phyloP scores from a whole-genome alignment of 164 flowering plant species.

The Malania oleifera region DNA sequence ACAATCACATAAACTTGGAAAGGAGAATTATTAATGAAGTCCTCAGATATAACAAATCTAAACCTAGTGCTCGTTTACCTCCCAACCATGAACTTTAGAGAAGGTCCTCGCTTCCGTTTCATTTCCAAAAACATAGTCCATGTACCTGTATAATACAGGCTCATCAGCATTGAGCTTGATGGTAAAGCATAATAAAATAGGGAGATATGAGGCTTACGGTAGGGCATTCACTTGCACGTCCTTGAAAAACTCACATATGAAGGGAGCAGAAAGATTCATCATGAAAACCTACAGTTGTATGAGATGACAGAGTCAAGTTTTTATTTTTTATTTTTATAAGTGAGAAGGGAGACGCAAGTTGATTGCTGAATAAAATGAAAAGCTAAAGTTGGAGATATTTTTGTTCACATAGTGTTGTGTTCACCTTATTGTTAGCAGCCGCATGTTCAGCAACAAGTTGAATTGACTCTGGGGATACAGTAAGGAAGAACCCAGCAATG shows the following conservation, averaged over 20 bases:
- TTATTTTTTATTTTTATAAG: too few species aligned
- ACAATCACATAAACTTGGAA: background rate
- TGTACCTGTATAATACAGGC: constrained; percentile 38
- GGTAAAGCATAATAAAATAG: too few species aligned
- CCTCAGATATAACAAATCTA: background rate
- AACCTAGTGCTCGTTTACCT: constrained; percentile 46
- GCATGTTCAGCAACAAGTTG: constrained; percentile 74
- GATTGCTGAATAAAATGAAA: too few species aligned
- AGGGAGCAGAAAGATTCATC: constrained; percentile 97
- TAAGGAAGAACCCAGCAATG: constrained; percentile 94
- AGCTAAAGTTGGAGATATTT: too few species aligned
- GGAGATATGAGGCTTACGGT: constrained; percentile 52
- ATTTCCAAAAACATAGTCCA: constrained; percentile 89
- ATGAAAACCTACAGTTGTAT: constrained; percentile 48
- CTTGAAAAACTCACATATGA: constrained; percentile 89
- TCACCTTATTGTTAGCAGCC: constrained; percentile 65
- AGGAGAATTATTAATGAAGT: background rate
- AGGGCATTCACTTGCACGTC: constrained; percentile 76
- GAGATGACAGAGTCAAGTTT: background rate
- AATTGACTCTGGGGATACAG: constrained; percentile 91
- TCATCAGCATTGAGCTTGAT: background rate
- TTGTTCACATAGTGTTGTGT: too few species aligned
- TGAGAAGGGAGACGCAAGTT: too few species aligned
- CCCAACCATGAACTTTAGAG: constrained; percentile 88
- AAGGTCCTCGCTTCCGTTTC: constrained; percentile 93